phyloP scores from a whole-genome alignment of 495 filamentous ascomycete genomes.

The Penicilliopsis zonata region DNA sequence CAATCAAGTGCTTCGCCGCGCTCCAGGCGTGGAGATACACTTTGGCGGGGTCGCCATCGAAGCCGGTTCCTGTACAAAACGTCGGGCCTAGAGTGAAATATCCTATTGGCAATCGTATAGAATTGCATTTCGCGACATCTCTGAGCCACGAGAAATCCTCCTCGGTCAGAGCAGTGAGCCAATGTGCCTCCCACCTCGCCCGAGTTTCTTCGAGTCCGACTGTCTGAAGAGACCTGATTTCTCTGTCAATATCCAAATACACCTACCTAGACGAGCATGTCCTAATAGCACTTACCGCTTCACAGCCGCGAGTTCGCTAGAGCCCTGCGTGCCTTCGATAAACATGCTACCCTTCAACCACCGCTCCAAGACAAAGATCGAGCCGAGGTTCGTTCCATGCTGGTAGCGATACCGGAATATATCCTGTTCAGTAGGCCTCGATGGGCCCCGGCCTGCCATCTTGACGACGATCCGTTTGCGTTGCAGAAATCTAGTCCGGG shows the following conservation, averaged over 20 bases:
- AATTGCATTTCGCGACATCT: slow-evolving; percentile 31
- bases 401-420: slow-evolving; percentile 42
- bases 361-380: slow-evolving; percentile 43
- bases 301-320: slow-evolving; percentile 36
- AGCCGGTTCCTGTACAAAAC: slow-evolving; percentile 36
- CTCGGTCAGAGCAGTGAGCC: slow-evolving; percentile 30
- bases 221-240: slow-evolving; percentile 21
- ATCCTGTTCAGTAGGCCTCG: slow-evolving; percentile 25
- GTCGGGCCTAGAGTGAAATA: slow-evolving; percentile 38
- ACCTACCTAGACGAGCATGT: no score
- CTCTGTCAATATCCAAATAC: no score
- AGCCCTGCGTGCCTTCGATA: slow-evolving; percentile 12
- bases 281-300: slow-evolving; percentile 12
- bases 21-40: slow-evolving; percentile 41
- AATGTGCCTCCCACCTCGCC: slow-evolving; percentile 37
- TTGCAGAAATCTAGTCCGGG: no score
- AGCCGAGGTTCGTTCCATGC: slow-evolving; percentile 43
- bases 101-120: slow-evolving; percentile 44
- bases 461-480: no score
- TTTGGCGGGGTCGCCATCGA: slow-evolving; percentile 19
- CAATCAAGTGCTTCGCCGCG: slow-evolving; percentile 24
- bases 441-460: not conserved
- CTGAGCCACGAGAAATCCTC: slow-evolving; percentile 33
- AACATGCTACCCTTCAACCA: slow-evolving; percentile 37
- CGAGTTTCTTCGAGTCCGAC: slow-evolving; percentile 32